These are phyloP conservation scores for Blastobotrys muscicola DNA, from an alignment of 805 yeast genomes.

Conservation along the genomic window DNA sequence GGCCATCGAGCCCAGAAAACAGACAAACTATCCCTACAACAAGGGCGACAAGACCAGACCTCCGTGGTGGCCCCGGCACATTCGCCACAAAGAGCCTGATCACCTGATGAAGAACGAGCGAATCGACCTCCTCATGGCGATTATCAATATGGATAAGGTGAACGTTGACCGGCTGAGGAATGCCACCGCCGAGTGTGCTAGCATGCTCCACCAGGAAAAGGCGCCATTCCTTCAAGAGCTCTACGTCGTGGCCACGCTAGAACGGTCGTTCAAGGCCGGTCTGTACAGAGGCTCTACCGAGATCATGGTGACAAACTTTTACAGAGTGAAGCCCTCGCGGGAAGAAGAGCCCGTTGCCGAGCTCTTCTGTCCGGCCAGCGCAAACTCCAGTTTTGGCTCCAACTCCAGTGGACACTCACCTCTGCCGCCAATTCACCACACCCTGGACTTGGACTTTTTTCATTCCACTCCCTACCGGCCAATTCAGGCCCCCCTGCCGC, in stretches of 20 bases:
- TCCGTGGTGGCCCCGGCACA: conserved; percentile 58
- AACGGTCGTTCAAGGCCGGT: neutral
- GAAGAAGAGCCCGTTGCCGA: neutral
- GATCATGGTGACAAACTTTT: conserved; percentile 1
- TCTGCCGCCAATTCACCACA: too few relatives aligned
- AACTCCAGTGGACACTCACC: too few relatives aligned
- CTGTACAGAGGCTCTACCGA: neutral
- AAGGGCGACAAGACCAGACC: conserved; percentile 43
- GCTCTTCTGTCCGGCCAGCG: neutral
- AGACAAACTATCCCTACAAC: conserved; percentile 54
- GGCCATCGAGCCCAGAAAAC: conserved; percentile 56
- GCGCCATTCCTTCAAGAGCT: conserved; percentile 4
- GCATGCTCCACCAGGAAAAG: neutral
- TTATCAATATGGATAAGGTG: neutral
- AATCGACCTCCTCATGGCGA: conserved; percentile 33
- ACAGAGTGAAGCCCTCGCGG: neutral
- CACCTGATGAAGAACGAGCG: conserved; percentile 56
- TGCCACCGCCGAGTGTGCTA: conserved; percentile 3
- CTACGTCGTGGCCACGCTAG: conserved; percentile 3
- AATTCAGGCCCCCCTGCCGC: too few relatives aligned
- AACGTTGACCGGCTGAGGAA: conserved; percentile 1
- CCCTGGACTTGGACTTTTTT: too few relatives aligned
- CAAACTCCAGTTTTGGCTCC: too few relatives aligned
- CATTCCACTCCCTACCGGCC: too few relatives aligned
- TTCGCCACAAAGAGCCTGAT: conserved; percentile 64